Conservation (phyloP, 306 rosid species). For the Acacia crassicarpa region DNA sequence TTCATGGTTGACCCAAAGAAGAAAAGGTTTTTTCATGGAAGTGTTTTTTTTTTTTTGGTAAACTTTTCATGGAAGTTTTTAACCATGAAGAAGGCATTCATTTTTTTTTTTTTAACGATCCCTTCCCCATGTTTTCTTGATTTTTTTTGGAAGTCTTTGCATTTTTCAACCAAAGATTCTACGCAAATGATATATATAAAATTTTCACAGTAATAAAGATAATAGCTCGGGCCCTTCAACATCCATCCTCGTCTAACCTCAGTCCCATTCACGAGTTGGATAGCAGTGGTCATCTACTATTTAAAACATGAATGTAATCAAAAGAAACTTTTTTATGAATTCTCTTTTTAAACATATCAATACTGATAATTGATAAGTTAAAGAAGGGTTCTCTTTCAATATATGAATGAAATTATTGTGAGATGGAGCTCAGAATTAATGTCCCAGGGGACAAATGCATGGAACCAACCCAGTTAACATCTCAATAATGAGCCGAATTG, state of each 20-base stretch:
- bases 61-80: neutral
- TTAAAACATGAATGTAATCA: neutral
- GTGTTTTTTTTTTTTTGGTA: too few species aligned
- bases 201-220: neutral
- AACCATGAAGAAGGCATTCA: neutral
- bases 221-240: neutral
- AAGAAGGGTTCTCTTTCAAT: neutral
- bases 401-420: neutral
- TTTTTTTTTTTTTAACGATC: neutral
- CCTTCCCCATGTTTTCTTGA: neutral
- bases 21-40: neutral
- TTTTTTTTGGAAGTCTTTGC: neutral
- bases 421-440: neutral
- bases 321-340: neutral
- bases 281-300: neutral
- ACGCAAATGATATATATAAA: too few species aligned
- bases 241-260: neutral
- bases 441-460: neutral
- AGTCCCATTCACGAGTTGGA: neutral
- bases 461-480: neutral
- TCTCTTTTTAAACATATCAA: neutral
- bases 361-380: neutral
- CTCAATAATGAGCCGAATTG: constrained; percentile 7
- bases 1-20: neutral
- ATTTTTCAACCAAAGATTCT: neutral